Evolutionary conservation across 2,329 filamentous ascomycete species (phyloP).

Genomic region (Cladosporium austrohemisphaericum): DNA sequence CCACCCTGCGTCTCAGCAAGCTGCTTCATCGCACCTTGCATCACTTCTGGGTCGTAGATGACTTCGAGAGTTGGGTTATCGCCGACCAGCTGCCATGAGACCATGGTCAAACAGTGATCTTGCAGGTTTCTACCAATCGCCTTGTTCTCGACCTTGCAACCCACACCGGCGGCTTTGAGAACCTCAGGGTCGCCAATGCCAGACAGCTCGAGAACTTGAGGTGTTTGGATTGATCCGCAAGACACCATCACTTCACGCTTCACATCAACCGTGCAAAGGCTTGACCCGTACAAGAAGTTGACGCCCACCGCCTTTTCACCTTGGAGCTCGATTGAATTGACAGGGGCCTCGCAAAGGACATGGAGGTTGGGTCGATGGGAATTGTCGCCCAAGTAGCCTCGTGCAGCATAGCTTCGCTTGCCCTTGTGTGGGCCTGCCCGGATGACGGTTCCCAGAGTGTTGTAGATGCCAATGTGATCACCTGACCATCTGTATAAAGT

Average conservation of each 20-base stretch:
- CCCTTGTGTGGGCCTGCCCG: constrained; percentile 30
- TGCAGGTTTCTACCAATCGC: constrained; percentile 62
- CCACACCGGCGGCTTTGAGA: constrained; percentile 51
- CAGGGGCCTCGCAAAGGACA: constrained; percentile 47
- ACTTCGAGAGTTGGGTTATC: constrained; percentile 29
- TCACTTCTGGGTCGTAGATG: constrained; percentile 30
- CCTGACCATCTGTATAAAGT: constrained; percentile 28
- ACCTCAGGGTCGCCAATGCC: constrained; percentile 56
- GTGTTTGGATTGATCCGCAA: constrained; percentile 58
- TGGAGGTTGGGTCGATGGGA: constrained; percentile 42
- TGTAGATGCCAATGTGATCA: constrained; percentile 35
- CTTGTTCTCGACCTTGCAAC: constrained; percentile 52
- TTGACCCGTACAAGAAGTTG: constrained; percentile 39
- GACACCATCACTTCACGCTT: constrained; percentile 45
- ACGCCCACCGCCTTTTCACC: constrained; percentile 40
- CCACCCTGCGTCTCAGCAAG: constrained; percentile 31
- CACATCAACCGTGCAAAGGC: constrained; percentile 35
- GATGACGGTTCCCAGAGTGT: constrained; percentile 28
- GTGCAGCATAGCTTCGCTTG: constrained; percentile 35
- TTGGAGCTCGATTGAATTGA: constrained; percentile 46
- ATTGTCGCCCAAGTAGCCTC: constrained; percentile 37
- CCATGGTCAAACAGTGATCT: constrained; percentile 52
- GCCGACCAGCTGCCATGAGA: constrained; percentile 27
- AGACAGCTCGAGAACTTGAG: constrained; percentile 61
- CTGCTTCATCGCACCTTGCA: constrained; percentile 33